A percentile compares a stretch with the other conserved stretches of the same genome.
These are phyloP conservation scores for Bipolaris victoriae DNA, from an alignment of 2,329 filamentous ascomycete genomes.

Conservation along the genomic window DNA sequence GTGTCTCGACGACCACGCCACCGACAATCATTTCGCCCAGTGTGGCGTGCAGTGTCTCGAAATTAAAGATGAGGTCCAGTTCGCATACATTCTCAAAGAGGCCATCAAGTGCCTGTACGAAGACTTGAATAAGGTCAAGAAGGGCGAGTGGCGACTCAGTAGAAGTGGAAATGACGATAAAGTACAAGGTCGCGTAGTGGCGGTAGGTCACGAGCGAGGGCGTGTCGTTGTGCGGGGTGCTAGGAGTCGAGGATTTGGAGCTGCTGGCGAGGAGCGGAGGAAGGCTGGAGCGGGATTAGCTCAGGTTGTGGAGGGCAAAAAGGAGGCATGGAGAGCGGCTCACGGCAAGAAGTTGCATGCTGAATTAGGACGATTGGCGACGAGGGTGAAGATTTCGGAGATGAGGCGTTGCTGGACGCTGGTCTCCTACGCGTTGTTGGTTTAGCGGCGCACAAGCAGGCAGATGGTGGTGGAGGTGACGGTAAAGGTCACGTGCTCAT, in stretches of 20 bases:
- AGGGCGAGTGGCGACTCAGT: conserved; percentile 95
- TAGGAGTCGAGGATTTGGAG: conserved; percentile 51
- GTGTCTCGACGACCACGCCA: conserved; percentile 92
- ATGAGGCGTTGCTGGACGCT: conserved; percentile 96
- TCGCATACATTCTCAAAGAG: conserved; percentile 99
- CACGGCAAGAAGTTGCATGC: conserved; percentile 95
- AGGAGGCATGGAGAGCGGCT: conserved; percentile 26
- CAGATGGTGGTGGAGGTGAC: neutral
- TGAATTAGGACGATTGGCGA: conserved; percentile 86
- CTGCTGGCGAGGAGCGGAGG: conserved; percentile 65
- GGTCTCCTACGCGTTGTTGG: conserved; percentile 71
- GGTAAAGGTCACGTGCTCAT: conserved; percentile 31
- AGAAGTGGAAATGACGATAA: conserved; percentile 96
- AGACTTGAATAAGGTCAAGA: conserved; percentile 97
- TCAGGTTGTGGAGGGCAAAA: conserved; percentile 41
- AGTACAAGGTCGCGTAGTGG: conserved; percentile 97
- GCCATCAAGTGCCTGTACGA: conserved; percentile 92
- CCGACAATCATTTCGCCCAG: conserved; percentile 94
- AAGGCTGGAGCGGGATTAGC: conserved; percentile 62
- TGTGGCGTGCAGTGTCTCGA: conserved; percentile 91
- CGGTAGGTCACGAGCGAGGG: conserved; percentile 97
- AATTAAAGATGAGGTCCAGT: conserved; percentile 98
- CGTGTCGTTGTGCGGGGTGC: conserved; percentile 78
- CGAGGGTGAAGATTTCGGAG: conserved; percentile 94
- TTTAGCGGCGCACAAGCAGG: conserved; percentile 1